phyloP scores from a whole-genome alignment of 75 land plant species.

The Selaginella tamariscina region DNA sequence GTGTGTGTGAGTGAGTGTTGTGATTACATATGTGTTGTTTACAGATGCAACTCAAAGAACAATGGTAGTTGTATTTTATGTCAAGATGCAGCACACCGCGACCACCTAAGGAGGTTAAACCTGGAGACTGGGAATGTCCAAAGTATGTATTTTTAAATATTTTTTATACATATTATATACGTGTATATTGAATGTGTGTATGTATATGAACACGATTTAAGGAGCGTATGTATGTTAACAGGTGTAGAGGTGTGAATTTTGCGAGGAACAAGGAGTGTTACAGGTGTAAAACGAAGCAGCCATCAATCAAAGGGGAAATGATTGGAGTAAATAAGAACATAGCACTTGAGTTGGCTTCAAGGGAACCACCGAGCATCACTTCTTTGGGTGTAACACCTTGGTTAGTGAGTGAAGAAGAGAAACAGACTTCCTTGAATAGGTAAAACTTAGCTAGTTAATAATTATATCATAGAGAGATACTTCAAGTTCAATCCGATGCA shows the following conservation, averaged over 20 bases:
- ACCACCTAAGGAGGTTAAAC: conserved; percentile 27
- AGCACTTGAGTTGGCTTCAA: not conserved
- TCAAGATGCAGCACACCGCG: conserved; percentile 37
- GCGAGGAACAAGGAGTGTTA: not conserved
- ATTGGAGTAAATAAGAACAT: not conserved
- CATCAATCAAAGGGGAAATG: not conserved
- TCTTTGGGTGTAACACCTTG: not conserved
- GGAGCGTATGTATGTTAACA: no score
- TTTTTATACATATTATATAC: no score
- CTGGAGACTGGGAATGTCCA: conserved; percentile 85
- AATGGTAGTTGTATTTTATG: conserved; percentile 54
- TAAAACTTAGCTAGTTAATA: no score
- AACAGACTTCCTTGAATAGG: no score
- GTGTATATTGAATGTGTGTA: no score
- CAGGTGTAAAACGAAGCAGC: not conserved
- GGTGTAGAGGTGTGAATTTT: not conserved
- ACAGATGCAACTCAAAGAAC: conserved; percentile 66
- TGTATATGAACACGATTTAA: no score
- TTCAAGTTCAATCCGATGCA: not conserved
- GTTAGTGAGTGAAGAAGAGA: not conserved
- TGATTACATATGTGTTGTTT: no score
- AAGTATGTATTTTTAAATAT: conserved; percentile 37
- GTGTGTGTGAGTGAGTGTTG: no score
- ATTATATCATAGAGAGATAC: no score
- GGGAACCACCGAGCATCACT: not conserved